Conservation (phyloP, 2,329 filamentous ascomycete genomes). For the Diaporthe amygdali region DNA sequence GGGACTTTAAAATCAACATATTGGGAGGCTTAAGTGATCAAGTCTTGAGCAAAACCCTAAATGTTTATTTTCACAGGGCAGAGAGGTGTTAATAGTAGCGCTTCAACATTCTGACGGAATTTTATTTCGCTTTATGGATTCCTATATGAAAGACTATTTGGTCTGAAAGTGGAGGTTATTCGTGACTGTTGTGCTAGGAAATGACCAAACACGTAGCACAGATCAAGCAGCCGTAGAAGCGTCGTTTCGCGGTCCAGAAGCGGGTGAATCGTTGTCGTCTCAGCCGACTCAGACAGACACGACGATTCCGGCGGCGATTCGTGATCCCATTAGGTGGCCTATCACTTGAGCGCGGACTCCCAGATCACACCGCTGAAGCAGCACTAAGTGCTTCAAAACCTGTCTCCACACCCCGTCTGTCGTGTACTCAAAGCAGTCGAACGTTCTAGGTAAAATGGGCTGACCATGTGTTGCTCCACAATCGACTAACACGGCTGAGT, state of each 20-base stretch:
- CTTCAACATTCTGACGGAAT: too few relatives aligned
- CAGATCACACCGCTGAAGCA: neutral
- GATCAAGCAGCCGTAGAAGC: neutral
- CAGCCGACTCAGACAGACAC: neutral
- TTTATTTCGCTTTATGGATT: neutral
- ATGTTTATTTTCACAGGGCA: neutral
- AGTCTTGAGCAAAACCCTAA: neutral
- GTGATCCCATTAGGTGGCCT: neutral
- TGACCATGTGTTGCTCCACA: neutral
- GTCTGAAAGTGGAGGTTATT: neutral
- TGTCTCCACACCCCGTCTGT: neutral
- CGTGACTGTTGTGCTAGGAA: neutral
- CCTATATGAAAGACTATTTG: neutral
- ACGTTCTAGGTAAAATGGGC: neutral
- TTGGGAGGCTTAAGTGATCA: too few relatives aligned
- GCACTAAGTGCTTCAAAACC: neutral
- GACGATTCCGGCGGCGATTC: neutral
- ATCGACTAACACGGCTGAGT: neutral
- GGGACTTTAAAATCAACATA: neutral
- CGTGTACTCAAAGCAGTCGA: neutral
- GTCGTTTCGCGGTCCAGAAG: neutral
- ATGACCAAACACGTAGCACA: neutral
- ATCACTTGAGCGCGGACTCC: neutral
- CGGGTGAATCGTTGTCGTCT: slow-evolving; percentile 3
- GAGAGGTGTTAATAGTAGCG: neutral